Base-by-base conservation (phyloP, 371 early-diverging fungal genomes). In the Mucor indicus region DNA sequence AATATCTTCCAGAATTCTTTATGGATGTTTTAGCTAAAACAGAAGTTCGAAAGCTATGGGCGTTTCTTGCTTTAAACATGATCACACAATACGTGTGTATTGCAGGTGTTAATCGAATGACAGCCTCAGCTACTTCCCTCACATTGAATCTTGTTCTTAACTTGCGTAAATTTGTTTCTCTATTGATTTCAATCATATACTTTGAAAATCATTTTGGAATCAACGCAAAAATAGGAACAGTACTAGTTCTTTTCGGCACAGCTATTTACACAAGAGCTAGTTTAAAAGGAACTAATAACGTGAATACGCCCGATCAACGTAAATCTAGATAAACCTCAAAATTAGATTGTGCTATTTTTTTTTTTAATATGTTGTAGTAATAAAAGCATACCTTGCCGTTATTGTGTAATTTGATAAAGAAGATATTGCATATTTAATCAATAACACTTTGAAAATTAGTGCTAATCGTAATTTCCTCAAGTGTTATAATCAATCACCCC, bases 71-170 rank as follows among this genome's bases (percentile, higher is more conserved):
- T 1, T 53, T 83, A 37, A 91, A 92, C 35, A 62, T 86, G 1
- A 24, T 85, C 13, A 91, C 93, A 19, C 95, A 93, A 55, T 86
- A 83, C 64, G 77, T 86, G 38, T 95, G 95, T 50, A 89, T 92
- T 16, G 80, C 90, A 20, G 93, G 93, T 11, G 95, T 95, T 2
- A 90, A 92, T 44, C 78, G 84, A 13, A 72, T 95, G 65, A 86
- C 87, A 3, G 79, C 89, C 0, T 71, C 87, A 46, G 75, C 91
- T 1, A 68, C 88, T 13, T 86, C 93, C 3, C 65, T 95, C 9
- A 91, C 93, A 0, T 62, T 95, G 24, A 92, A 92, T 48, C 77
- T 95, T n/a, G 88, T 93, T 7, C 75, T 95, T 17, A 91, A 87
- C 42, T 50, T 95, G 13, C 84, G 95, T 35, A 95, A 95, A 62